Conservation (phyloP, 2,329 filamentous ascomycete species). For the Penicillium decumbens region DNA sequence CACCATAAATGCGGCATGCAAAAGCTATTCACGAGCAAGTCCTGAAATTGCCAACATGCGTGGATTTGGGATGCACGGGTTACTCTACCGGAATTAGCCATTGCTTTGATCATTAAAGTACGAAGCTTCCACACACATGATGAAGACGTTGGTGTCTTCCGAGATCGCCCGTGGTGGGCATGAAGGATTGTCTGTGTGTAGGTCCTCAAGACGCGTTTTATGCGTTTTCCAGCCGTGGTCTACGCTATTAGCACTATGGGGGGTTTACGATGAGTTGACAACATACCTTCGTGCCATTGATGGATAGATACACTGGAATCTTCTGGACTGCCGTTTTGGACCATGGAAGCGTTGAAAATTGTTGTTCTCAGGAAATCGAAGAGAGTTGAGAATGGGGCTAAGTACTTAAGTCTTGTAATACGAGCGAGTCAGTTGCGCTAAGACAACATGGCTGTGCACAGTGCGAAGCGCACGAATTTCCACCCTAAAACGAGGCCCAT, state of each 20-base stretch:
- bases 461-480: background rate
- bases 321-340: background rate
- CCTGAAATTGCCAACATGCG: background rate
- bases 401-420: background rate
- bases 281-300: background rate
- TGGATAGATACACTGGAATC: background rate
- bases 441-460: background rate
- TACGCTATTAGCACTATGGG: background rate
- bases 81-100: background rate
- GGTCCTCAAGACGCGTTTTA: background rate
- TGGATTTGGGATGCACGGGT: background rate
- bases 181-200: background rate
- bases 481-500: background rate
- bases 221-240: background rate
- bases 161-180: background rate
- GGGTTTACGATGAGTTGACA: background rate
- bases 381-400: background rate
- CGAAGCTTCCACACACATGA: background rate
- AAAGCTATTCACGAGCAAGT: background rate
- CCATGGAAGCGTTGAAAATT: background rate
- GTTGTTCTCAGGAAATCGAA: background rate
- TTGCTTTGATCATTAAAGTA: too few species aligned
- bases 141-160: background rate
- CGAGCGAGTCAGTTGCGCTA: background rate
- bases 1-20: constrained; percentile 9